Conservation (phyloP, 331 rosid species). For the Malus hybrid region DNA sequence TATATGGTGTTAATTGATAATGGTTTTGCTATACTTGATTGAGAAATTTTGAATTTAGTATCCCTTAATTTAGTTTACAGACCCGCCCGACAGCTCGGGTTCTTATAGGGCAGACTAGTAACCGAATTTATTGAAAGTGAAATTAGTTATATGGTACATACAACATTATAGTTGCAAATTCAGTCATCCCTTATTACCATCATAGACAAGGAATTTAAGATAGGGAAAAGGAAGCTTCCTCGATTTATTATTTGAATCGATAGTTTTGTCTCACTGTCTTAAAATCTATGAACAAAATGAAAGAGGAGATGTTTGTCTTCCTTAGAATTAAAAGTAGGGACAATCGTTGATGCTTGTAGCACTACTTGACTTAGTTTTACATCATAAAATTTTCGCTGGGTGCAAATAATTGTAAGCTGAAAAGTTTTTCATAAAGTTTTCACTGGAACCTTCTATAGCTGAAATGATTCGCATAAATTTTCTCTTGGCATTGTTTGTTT, state of each 20-base stretch:
- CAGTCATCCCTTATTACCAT: background rate
- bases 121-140: background rate
- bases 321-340: background rate
- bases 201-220: background rate
- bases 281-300: background rate
- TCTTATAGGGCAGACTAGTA: background rate
- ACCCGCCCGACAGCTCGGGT: background rate
- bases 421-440: background rate
- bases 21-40: background rate
- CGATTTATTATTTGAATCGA: background rate
- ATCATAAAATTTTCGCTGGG: background rate
- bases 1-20: background rate
- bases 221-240: background rate
- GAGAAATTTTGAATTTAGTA: background rate
- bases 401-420: background rate
- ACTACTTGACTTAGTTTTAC: background rate
- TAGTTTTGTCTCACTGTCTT: background rate
- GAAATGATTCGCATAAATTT: background rate
- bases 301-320: background rate
- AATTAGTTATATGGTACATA: background rate
- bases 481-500: background rate
- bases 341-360: background rate
- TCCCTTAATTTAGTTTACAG: background rate
- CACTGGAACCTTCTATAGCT: background rate
- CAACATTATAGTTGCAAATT: background rate